Conservation (phyloP, 768 basidiomycete species). For the Hypholoma fasciculare region DNA sequence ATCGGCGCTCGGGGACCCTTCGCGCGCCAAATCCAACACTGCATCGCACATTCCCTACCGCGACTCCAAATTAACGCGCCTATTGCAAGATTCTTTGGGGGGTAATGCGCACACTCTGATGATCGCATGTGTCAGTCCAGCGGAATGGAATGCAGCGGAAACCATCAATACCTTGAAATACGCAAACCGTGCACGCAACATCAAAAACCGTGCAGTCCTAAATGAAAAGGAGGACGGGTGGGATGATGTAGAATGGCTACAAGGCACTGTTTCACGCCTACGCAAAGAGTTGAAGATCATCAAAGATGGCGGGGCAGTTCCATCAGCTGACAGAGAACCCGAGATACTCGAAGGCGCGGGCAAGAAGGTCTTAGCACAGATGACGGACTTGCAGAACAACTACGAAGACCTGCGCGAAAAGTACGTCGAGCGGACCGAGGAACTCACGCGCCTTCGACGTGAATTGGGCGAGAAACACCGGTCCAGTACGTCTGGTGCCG, state of each 20-base stretch:
- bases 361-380: constrained; percentile 77
- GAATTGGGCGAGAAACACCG: constrained; percentile 79
- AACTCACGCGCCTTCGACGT: constrained; percentile 75
- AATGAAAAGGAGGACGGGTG: constrained; percentile 97
- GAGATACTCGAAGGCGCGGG: constrained; percentile 59
- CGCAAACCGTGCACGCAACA: constrained; percentile 95
- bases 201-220: constrained; percentile 91
- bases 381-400: constrained; percentile 82
- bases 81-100: constrained; percentile 94
- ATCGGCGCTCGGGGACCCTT: constrained; percentile 93
- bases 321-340: constrained; percentile 28
- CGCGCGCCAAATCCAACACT: constrained; percentile 80
- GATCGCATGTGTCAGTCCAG: constrained; percentile 97
- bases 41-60: constrained; percentile 95
- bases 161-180: constrained; percentile 96
- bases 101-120: constrained; percentile 98
- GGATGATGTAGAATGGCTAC: constrained; percentile 98
- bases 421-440: constrained; percentile 87
- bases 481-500: constrained; percentile 53
- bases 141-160: constrained; percentile 93
- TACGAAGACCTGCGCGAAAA: constrained; percentile 83
- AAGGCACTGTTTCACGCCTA: constrained; percentile 80
- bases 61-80: constrained; percentile 95
- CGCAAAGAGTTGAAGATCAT: constrained; percentile 83
- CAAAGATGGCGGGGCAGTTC: constrained; percentile 60